Conservation (phyloP, 345 rosid genomes). For the Crucihimalaya himalaica region DNA sequence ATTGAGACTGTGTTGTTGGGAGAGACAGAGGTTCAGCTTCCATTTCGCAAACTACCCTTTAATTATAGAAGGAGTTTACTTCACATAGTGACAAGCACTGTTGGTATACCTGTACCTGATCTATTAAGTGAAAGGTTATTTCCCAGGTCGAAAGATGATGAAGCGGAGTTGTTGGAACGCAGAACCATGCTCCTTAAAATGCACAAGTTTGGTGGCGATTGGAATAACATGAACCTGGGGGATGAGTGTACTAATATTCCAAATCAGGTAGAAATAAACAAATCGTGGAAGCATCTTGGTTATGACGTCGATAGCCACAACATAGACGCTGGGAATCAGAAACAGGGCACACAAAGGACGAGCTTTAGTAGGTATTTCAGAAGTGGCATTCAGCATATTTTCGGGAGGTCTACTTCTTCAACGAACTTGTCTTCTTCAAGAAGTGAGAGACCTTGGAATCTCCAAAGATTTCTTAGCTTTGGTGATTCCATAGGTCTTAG, state of each 20-base stretch:
- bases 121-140: too few relatives aligned
- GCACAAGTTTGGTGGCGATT: constrained; percentile 47
- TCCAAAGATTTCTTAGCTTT: constrained; percentile 59
- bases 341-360: constrained; percentile 44
- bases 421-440: constrained; percentile 60
- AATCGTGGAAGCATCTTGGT: constrained; percentile 50
- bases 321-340: constrained; percentile 45
- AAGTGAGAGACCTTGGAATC: constrained; percentile 56
- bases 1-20: constrained; percentile 41
- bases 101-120: too few relatives aligned
- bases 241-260: constrained; percentile 51
- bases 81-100: too few relatives aligned
- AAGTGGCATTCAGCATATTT: constrained; percentile 55
- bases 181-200: constrained; percentile 63
- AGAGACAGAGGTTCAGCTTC: constrained; percentile 42
- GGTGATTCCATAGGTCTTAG: constrained; percentile 68
- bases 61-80: too few relatives aligned
- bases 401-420: constrained; percentile 57
- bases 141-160: constrained; percentile 57
- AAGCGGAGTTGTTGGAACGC: constrained; percentile 49
- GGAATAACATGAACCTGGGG: constrained; percentile 37
- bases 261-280: constrained; percentile 47
- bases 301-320: constrained; percentile 27
- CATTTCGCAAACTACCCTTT: too few relatives aligned
- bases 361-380: constrained; percentile 53